Percentiles rank a stretch among this genome's conserved stretches.
Evolutionary conservation across 148 eudicot species (phyloP).

Genomic region (Amaranthus palmeri): DNA sequence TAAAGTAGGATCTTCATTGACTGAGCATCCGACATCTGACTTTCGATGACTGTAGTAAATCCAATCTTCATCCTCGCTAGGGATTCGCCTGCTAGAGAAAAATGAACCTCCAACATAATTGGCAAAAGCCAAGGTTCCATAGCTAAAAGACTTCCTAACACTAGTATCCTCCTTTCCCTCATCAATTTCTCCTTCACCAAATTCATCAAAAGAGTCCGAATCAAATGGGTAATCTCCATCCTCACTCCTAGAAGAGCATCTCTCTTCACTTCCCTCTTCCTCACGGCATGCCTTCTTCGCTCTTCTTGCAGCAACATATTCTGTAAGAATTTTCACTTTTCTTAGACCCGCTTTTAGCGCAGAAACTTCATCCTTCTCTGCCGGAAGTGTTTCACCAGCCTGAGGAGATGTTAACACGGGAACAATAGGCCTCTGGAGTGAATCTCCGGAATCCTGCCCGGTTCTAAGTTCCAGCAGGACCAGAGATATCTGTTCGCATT

Average conservation of each 20-base stretch:
- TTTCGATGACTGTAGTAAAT: slow-evolving; percentile 75
- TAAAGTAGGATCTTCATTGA: slow-evolving; percentile 43
- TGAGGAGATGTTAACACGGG: slow-evolving; percentile 34
- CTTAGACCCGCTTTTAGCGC: slow-evolving; percentile 86
- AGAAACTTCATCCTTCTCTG: slow-evolving; percentile 83
- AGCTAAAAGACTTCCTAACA: slow-evolving; percentile 79
- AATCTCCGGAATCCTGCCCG: slow-evolving; percentile 52
- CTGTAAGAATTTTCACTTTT: slow-evolving; percentile 76
- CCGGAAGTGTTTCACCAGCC: slow-evolving; percentile 34
- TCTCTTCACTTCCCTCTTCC: slow-evolving; percentile 62
- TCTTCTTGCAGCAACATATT: slow-evolving; percentile 65
- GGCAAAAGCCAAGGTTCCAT: slow-evolving; percentile 76
- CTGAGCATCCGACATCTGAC: slow-evolving; percentile 71
- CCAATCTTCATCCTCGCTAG: slow-evolving; percentile 65
- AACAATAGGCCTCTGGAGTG: slow-evolving; percentile 35
- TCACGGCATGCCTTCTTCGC: slow-evolving; percentile 69
- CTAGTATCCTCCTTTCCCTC: slow-evolving; percentile 53
- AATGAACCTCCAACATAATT: slow-evolving; percentile 59
- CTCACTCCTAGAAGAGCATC: slow-evolving; percentile 57
- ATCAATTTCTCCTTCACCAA: slow-evolving; percentile 60
- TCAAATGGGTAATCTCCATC: slow-evolving; percentile 76
- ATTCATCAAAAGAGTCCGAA: slow-evolving; percentile 69
- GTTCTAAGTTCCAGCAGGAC: slow-evolving; percentile 58
- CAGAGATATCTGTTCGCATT: slow-evolving; percentile 51
- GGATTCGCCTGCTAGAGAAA: slow-evolving; percentile 41